Conservation (phyloP, 1,284 basidiomycete genomes). For the Marasmius oreades region DNA sequence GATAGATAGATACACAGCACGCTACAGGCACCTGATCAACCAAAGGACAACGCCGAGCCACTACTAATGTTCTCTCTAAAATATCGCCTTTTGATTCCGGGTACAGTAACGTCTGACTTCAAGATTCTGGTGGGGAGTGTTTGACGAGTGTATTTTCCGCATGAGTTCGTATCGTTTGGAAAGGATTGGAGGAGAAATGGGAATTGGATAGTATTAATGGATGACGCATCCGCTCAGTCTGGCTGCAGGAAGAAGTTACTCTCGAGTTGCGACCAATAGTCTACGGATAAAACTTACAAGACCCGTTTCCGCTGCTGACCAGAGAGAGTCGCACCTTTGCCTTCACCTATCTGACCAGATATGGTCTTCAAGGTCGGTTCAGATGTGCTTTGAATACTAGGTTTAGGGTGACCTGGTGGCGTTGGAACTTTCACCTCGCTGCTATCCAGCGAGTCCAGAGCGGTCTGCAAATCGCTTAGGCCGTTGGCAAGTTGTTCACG, state of each 20-base stretch:
- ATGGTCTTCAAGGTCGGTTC: slow-evolving; percentile 11
- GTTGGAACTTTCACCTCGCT: slow-evolving; percentile 23
- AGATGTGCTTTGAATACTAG: background rate
- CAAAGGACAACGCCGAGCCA: too few species aligned
- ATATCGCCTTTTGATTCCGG: background rate
- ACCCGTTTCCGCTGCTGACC: slow-evolving; percentile 64
- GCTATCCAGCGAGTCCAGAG: slow-evolving; percentile 29
- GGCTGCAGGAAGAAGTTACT: slow-evolving; percentile 37
- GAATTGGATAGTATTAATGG: slow-evolving; percentile 69
- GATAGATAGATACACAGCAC: too few species aligned
- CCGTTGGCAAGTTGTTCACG: slow-evolving; percentile 67
- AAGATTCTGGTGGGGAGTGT: slow-evolving; percentile 24
- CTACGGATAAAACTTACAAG: slow-evolving; percentile 50
- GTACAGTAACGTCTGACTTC: background rate
- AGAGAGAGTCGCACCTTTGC: slow-evolving; percentile 57
- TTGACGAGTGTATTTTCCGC: slow-evolving; percentile 75
- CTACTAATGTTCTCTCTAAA: too few species aligned
- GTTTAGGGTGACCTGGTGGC: background rate
- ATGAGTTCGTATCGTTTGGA: slow-evolving; percentile 75
- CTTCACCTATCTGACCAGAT: slow-evolving; percentile 64
- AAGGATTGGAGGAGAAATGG: slow-evolving; percentile 67
- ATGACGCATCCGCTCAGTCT: slow-evolving; percentile 65
- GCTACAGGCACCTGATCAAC: too few species aligned
- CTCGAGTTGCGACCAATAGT: background rate
- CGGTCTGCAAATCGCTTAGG: slow-evolving; percentile 55